A percentile compares a stretch with the other conserved stretches of the same genome.
phyloP scores from a whole-genome alignment of 768 basidiomycete genomes.

The Hypholoma fasciculare region DNA sequence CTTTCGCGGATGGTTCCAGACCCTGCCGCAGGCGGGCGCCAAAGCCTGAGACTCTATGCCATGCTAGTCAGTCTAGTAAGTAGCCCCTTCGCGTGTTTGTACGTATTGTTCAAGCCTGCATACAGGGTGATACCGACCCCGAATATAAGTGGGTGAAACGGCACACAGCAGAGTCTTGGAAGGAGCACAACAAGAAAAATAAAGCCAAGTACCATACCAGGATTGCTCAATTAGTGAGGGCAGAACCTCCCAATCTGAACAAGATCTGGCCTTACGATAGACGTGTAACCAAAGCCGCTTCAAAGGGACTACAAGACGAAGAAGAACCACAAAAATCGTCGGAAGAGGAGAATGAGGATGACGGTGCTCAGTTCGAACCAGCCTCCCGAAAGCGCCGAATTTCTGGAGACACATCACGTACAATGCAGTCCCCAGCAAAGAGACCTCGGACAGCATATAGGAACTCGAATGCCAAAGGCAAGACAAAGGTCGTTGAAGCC shows the following conservation, averaged over 20 bases:
- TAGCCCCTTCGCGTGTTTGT: background rate
- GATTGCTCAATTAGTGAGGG: slow-evolving; percentile 30
- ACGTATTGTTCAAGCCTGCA: background rate
- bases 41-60: background rate
- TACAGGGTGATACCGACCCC: slow-evolving; percentile 14
- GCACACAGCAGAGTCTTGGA: slow-evolving; percentile 50
- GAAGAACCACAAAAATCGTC: slow-evolving; percentile 10
- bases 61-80: background rate
- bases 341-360: slow-evolving; percentile 11
- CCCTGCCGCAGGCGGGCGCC: background rate
- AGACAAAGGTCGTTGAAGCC: background rate
- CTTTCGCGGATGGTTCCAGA: background rate
- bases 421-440: slow-evolving; percentile 2
- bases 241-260: slow-evolving; percentile 23
- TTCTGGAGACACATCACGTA: background rate
- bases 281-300: slow-evolving; percentile 2
- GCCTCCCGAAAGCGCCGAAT: slow-evolving; percentile 3
- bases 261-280: slow-evolving; percentile 26
- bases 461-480: slow-evolving; percentile 1
- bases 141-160: slow-evolving; percentile 37
- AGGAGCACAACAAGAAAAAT: slow-evolving; percentile 45
- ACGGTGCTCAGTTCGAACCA: background rate
- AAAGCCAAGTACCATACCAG: slow-evolving; percentile 27
- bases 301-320: background rate
- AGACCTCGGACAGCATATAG: background rate